phyloP scores from a whole-genome alignment of 78 protist genomes.

The Anaeramoeba ignava region DNA sequence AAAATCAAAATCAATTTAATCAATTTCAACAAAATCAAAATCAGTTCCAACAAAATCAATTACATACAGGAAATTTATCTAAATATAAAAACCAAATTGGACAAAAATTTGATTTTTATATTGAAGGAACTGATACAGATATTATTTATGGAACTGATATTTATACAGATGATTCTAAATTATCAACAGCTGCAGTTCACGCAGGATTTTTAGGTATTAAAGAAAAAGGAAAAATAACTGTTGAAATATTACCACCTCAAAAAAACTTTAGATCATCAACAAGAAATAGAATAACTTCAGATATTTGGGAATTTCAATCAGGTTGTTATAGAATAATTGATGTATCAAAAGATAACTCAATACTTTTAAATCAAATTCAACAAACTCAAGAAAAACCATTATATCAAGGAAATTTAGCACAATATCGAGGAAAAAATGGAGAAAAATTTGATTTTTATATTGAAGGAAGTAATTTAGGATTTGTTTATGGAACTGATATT shows the following conservation, averaged over 20 bases:
- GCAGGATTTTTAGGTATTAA: neutral
- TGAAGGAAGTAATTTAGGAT: neutral
- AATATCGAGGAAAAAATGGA: neutral
- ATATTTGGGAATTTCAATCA: neutral
- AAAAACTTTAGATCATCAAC: neutral
- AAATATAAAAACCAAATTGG: neutral
- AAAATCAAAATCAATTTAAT: no score
- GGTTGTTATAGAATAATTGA: neutral
- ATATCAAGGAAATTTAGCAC: neutral
- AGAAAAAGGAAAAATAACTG: neutral
- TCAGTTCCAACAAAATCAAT: neutral
- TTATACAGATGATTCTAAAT: neutral
- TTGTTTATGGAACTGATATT: neutral
- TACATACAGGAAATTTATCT: neutral
- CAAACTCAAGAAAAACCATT: neutral
- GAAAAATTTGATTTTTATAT: neutral
- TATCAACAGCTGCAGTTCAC: neutral
- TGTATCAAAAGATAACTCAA: neutral
- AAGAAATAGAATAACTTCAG: neutral
- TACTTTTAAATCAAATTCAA: neutral
- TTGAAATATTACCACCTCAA: neutral
- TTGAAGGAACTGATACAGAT: neutral
- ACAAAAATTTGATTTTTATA: neutral
- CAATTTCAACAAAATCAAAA: no score
- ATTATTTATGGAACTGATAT: neutral